Evolutionary conservation across 345 rosid species (phyloP), one percentile per base, ranked within the genome.

Genomic region (Sonneratia caseolaris): DNA sequence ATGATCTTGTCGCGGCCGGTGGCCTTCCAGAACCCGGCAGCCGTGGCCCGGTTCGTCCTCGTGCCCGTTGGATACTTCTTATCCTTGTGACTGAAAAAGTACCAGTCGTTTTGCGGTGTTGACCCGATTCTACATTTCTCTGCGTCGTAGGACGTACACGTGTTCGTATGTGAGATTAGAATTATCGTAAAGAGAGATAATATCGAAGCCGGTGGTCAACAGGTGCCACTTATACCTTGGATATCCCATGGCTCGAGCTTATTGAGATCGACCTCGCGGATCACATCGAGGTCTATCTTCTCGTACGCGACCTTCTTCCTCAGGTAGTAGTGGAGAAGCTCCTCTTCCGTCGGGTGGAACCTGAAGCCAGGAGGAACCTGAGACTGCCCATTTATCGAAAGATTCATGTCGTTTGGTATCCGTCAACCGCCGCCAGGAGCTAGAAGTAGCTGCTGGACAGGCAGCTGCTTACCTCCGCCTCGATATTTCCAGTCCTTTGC

Each of bases 191-290:
- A 27, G 32, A 27, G 32, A 27, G 32, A 27, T 27, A 27, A 27
- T 27, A 27, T 27, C 32, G 32, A 27, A 27, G 32, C 0, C 32
- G 32, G 32, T 27, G 32, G 1, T 27, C 32, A 27, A 27, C 32
- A 27, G 32, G 32, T 27, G 32, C 32, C 32, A 53, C n/a, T 3
- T 7, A 53, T 53, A 91, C 98, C 98, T 85, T 92, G 98, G 68
- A 94, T 88, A 82, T 94, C 98, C 98, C 98, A 94, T 21, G 98
- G 98, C 78, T 94, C 98, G 53, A 94, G 98, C 87, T 94, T 94
- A 76, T 92, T 94, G 67, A 94, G 98, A 87, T 94, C 98, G 8
- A 94, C 97, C 80, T 94, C 98, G 22, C 90, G 97, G 66, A 94
- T 94, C 47, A 94, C 96, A 76, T 94, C 97, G 32, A 94, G 91